Evolutionary conservation across 78 protist species (phyloP), one percentile per base, ranked within the genome.

Genomic region (Bodo saltans): DNA sequence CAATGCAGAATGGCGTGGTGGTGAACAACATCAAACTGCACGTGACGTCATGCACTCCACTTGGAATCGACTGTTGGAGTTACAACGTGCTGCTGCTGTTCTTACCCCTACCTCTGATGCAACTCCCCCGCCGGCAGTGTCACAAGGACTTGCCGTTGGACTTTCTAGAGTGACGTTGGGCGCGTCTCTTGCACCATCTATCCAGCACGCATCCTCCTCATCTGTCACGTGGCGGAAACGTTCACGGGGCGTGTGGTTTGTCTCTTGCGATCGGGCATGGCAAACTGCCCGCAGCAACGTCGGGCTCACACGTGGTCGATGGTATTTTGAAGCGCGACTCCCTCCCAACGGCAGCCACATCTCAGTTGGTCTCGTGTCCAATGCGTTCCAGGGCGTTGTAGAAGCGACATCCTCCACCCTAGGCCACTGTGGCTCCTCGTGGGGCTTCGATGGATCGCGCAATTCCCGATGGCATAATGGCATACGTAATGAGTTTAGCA

Each of bases 221-320:
- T 17, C 60, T 47, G 60, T 17, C 60, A 8, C 60, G 60, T 17
- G 17, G 60, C 17, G 60, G 60, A 8, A 17, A 8, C 60, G 17
- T 8, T 8, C 60, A 8, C 60, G 60, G n/a, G 60, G 60, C 60
- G 60, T 47, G 8, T 47, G 60, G 60, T 1, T 4, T 30, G 41
- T 76, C 34, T 39, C 8, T 3, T 76, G 42, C 12, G 81, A 76
- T 2, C 42, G 81, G 3, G 67, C 3, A 27, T 37, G 81, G 53
- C 27, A 12, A 27, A 37, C 53, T 3, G 81, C 35, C 29, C 70
- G 42, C 41, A 38, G 37, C 40, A 39, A 12, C 21, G 11, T 38
- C 11, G 81, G 81, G 41, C 69, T 76, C 69, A 27, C 42, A 12
- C 33, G 12, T 39, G 81, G 81, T 25, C 11, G 60, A 37, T 76